A percentile compares a stretch with the other conserved stretches of the same genome.
Conservation (phyloP, 352 stramenopile genomes). For the Phytophthora pisi region DNA sequence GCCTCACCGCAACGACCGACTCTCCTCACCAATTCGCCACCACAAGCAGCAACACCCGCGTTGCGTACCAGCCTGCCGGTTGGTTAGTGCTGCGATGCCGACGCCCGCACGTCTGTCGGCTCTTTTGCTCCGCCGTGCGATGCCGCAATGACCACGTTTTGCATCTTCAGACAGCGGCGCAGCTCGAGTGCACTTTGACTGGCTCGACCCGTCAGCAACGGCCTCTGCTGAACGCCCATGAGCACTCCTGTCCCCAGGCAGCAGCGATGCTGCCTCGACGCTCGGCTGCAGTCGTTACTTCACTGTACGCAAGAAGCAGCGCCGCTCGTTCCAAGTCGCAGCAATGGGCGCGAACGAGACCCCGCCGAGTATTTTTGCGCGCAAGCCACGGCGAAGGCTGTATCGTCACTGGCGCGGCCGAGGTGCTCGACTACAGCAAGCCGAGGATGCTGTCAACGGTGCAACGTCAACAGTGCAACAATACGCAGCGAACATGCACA, state of each 20-base stretch:
- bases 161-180: conserved; percentile 17
- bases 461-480: neutral
- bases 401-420: neutral
- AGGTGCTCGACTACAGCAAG: neutral
- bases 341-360: conserved; percentile 1
- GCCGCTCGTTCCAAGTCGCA: conserved; percentile 17
- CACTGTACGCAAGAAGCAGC: conserved; percentile 24
- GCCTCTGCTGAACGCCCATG: conserved; percentile 30
- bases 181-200: conserved; percentile 17
- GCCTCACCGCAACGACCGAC: conserved; percentile 33
- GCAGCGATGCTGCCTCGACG: conserved; percentile 27
- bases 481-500: no score
- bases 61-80: conserved; percentile 27
- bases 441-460: neutral
- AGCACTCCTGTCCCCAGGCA: conserved; percentile 3
- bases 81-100: conserved; percentile 24
- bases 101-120: conserved; percentile 14
- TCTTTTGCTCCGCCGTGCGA: conserved; percentile 27
- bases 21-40: conserved; percentile 18
- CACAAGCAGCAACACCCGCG: neutral
- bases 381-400: neutral
- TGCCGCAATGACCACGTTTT: conserved; percentile 15
- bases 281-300: conserved; percentile 32
- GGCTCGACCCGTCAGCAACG: conserved; percentile 29
- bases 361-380: neutral